These are phyloP conservation scores for Neocucurbitaria cava DNA, from an alignment of 2,329 filamentous ascomycete genomes.

Conservation along the genomic window DNA sequence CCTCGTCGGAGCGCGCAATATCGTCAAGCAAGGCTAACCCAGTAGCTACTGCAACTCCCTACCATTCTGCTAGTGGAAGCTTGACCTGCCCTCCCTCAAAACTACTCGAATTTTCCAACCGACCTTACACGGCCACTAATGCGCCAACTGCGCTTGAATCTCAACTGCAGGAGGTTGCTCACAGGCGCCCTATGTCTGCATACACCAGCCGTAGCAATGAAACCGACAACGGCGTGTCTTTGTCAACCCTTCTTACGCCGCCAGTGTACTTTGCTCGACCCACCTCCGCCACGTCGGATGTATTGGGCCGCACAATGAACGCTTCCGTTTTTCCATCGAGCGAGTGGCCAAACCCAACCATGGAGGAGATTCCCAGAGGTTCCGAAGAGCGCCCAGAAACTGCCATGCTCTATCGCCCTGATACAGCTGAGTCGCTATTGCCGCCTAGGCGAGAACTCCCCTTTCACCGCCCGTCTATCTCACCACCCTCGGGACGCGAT, in stretches of 20 bases:
- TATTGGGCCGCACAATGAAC: slow-evolving; percentile 7
- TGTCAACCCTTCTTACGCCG: slow-evolving; percentile 26
- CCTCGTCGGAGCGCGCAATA: slow-evolving; percentile 1
- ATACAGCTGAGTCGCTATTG: slow-evolving; percentile 26
- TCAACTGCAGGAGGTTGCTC: slow-evolving; percentile 15
- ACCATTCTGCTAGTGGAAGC: slow-evolving; percentile 8
- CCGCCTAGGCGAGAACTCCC: slow-evolving; percentile 51
- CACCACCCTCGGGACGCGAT: slow-evolving; percentile 35
- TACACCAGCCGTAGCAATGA: slow-evolving; percentile 6
- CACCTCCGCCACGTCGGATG: slow-evolving; percentile 25
- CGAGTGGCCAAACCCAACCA: slow-evolving; percentile 1
- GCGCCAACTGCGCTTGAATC: slow-evolving; percentile 10
- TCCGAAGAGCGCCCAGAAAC: slow-evolving; percentile 24
- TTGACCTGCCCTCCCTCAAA: slow-evolving; percentile 38
- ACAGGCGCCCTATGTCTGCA: slow-evolving; percentile 26
- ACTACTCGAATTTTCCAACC: slow-evolving; percentile 31
- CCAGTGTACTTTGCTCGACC: slow-evolving; percentile 38
- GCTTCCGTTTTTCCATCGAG: slow-evolving; percentile 2
- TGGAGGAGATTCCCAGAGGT: slow-evolving; percentile 9
- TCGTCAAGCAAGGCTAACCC: neutral
- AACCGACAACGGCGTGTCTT: neutral
- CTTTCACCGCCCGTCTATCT: slow-evolving; percentile 44
- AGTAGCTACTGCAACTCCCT: neutral
- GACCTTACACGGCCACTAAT: slow-evolving; percentile 32
- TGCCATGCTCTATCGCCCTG: slow-evolving; percentile 24